These are phyloP conservation scores for Rhododendron ovatum DNA, from an alignment of 148 eudicot genomes.

Conservation along the genomic window DNA sequence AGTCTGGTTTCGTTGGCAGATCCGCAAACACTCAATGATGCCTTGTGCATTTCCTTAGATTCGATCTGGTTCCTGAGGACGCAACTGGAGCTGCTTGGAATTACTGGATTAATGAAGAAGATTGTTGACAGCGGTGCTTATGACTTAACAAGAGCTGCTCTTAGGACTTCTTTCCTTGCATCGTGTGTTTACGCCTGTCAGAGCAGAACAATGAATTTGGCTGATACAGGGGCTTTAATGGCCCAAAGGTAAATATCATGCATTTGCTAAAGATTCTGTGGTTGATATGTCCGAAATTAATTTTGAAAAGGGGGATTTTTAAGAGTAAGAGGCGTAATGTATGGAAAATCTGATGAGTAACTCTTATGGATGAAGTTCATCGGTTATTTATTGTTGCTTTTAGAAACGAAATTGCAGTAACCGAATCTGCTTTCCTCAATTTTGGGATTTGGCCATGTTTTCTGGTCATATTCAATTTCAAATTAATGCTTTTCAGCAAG, in stretches of 20 bases:
- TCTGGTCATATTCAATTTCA: not conserved
- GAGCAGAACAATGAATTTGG: conserved; percentile 87
- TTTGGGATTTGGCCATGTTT: not conserved
- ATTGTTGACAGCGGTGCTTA: conserved; percentile 69
- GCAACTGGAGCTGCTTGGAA: conserved; percentile 59
- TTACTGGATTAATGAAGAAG: conserved; percentile 67
- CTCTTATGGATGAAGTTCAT: not conserved
- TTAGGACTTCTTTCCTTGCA: conserved; percentile 94
- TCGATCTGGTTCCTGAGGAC: conserved; percentile 91
- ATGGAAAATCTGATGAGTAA: not conserved
- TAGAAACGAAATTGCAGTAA: not conserved
- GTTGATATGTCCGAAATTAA: not conserved
- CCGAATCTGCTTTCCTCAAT: not conserved
- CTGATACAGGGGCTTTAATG: conserved; percentile 89
- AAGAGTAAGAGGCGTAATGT: not conserved
- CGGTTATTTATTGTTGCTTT: not conserved
- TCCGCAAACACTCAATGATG: conserved; percentile 78
- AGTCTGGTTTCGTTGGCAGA: conserved; percentile 70
- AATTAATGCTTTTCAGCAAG: not conserved
- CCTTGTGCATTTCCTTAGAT: conserved; percentile 88
- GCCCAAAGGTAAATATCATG: conserved; percentile 60
- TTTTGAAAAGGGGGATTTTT: not conserved
- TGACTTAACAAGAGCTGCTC: conserved; percentile 97
- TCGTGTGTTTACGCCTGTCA: conserved; percentile 98
- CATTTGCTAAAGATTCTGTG: not conserved